phyloP scores from a whole-genome alignment of 768 basidiomycete species.

The Auricularia sp. region DNA sequence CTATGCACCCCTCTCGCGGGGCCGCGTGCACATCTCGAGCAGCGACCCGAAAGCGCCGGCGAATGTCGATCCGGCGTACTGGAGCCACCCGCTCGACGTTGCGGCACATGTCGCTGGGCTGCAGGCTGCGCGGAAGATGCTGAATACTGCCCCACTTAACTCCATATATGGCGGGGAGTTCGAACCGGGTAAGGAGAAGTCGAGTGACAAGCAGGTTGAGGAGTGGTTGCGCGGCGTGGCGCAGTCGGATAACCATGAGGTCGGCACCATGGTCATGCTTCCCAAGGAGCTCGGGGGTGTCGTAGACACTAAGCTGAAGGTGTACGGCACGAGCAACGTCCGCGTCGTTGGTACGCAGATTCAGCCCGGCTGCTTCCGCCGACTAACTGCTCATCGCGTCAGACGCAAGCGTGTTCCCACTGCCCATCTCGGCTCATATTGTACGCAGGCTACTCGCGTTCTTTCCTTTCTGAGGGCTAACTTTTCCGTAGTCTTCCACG shows the following conservation, averaged over 20 bases:
- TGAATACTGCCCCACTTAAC: constrained; percentile 18
- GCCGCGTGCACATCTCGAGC: constrained; percentile 18
- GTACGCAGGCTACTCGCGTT: not conserved
- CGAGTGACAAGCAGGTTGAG: constrained; percentile 48
- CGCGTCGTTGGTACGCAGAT: constrained; percentile 11
- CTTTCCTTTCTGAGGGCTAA: too few relatives aligned
- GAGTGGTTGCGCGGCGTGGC: constrained; percentile 25
- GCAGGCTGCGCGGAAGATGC: constrained; percentile 11
- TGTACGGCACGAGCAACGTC: constrained; percentile 14
- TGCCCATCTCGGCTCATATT: constrained; percentile 8
- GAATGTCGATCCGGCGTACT: constrained; percentile 32
- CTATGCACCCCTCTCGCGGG: constrained; percentile 8
- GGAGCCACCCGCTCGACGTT: constrained; percentile 4
- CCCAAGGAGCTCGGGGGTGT: constrained; percentile 44
- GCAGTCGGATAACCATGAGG: constrained; percentile 40
- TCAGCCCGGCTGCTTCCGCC: not conserved
- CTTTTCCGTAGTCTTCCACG: too few relatives aligned
- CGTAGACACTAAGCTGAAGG: constrained; percentile 40
- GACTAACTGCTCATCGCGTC: constrained; percentile 9
- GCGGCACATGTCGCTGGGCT: constrained; percentile 8
- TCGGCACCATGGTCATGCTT: constrained; percentile 48
- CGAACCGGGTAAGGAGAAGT: constrained; percentile 38
- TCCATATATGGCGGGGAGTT: constrained; percentile 5
- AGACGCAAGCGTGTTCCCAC: constrained; percentile 12
- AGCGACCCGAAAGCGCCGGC: constrained; percentile 24